phyloP scores from a whole-genome alignment of 257 asterid species.

The Sherardia arvensis region DNA sequence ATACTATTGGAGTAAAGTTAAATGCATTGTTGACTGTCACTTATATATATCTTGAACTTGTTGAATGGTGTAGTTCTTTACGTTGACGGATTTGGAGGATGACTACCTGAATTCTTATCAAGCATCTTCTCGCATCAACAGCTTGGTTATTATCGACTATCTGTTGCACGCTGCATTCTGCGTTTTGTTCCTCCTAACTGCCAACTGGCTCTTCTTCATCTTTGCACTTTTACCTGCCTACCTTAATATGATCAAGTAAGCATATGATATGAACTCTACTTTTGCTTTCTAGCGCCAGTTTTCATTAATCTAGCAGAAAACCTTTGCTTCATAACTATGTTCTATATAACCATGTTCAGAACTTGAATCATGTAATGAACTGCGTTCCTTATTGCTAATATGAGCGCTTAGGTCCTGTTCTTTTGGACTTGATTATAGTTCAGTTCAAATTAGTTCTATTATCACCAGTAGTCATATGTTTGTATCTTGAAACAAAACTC shows the following conservation, averaged over 20 bases:
- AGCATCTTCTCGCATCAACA: slow-evolving; percentile 63
- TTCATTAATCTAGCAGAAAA: neutral
- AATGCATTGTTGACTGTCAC: neutral
- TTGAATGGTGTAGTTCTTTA: slow-evolving; percentile 42
- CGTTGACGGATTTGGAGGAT: slow-evolving; percentile 89
- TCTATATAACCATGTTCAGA: neutral
- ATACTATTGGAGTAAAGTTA: neutral
- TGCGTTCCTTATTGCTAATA: neutral
- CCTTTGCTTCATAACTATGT: neutral
- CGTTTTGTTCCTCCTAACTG: slow-evolving; percentile 56
- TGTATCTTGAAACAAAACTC: neutral
- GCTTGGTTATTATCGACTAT: slow-evolving; percentile 60
- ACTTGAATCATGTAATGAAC: neutral
- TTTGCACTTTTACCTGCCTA: slow-evolving; percentile 51
- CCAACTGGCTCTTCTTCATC: slow-evolving; percentile 80
- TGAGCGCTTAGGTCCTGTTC: neutral
- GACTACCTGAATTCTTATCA: slow-evolving; percentile 85
- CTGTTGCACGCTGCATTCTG: slow-evolving; percentile 63
- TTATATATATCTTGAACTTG: neutral
- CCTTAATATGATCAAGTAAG: slow-evolving; percentile 63
- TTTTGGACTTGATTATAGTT: neutral
- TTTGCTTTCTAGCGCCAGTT: neutral
- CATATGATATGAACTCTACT: neutral
- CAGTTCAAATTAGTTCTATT: neutral
- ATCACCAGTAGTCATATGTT: no score